These are phyloP conservation scores for Thyridium curvatum DNA, from an alignment of 2,329 filamentous ascomycete species.

Conservation along the genomic window DNA sequence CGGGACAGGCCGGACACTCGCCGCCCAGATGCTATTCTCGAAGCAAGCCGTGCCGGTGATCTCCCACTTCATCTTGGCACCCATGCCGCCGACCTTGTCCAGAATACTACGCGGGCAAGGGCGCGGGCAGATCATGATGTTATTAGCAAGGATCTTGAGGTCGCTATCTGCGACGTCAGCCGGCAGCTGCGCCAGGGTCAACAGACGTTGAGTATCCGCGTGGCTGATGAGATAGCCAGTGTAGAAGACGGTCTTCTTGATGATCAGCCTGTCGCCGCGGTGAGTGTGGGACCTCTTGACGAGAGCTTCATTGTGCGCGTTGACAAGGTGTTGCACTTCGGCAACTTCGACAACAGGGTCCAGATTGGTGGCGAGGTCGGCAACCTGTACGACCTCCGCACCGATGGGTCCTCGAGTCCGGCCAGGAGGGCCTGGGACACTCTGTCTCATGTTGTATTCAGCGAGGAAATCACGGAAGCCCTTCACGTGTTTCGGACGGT, in stretches of 20 bases:
- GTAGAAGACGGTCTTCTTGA: slow-evolving; percentile 85
- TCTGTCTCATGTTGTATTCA: slow-evolving; percentile 61
- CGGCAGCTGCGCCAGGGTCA: slow-evolving; percentile 62
- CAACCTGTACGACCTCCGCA: slow-evolving; percentile 81
- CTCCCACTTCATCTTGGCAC: slow-evolving; percentile 77
- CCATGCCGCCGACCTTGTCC: slow-evolving; percentile 80
- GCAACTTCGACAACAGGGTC: slow-evolving; percentile 75
- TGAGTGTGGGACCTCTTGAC: slow-evolving; percentile 25
- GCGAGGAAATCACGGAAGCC: slow-evolving; percentile 81
- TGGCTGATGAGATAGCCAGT: slow-evolving; percentile 82
- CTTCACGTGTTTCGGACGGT: slow-evolving; percentile 62
- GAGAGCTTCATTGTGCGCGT: slow-evolving; percentile 69
- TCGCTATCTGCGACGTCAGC: slow-evolving; percentile 55
- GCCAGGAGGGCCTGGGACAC: slow-evolving; percentile 37
- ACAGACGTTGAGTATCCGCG: slow-evolving; percentile 65
- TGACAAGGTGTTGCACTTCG: slow-evolving; percentile 84
- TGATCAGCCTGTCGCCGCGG: slow-evolving; percentile 47
- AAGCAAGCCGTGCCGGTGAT: slow-evolving; percentile 69
- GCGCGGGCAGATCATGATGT: slow-evolving; percentile 81
- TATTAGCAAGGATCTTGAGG: slow-evolving; percentile 78
- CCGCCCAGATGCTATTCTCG: slow-evolving; percentile 85
- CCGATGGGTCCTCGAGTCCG: slow-evolving; percentile 56
- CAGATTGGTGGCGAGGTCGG: slow-evolving; percentile 66
- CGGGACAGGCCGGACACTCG: slow-evolving; percentile 66
- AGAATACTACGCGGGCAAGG: slow-evolving; percentile 67